A percentile compares a stretch with the other conserved stretches of the same genome.
Evolutionary conservation across 345 rosid genomes (phyloP).

Genomic region (Heritiera fomes): DNA sequence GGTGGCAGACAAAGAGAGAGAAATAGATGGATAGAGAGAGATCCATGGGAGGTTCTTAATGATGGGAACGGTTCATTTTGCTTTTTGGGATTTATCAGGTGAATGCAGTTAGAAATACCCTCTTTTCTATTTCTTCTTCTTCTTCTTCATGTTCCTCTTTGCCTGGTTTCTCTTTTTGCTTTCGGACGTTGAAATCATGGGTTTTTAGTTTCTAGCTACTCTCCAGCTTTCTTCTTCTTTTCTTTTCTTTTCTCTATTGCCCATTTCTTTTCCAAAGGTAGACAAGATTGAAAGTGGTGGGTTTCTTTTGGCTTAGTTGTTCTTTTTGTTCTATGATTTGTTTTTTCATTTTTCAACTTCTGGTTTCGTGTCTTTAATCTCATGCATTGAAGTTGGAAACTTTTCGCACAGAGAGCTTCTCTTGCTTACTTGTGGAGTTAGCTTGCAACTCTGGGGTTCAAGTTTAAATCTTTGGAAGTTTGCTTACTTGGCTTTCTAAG

Average conservation of each 20-base stretch:
- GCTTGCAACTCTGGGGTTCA: conserved; percentile 12
- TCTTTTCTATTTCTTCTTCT: neutral
- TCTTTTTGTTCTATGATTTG: neutral
- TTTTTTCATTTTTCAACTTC: conserved; percentile 17
- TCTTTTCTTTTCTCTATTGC: neutral
- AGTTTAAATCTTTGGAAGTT: conserved; percentile 24
- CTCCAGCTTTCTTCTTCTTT: neutral
- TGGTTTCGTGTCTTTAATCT: conserved; percentile 9
- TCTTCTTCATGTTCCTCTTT: conserved; percentile 20
- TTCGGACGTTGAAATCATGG: conserved; percentile 14
- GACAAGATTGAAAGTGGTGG: conserved; percentile 23
- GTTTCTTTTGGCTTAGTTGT: conserved; percentile 14
- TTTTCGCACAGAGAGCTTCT: neutral
- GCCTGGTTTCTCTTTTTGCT: conserved; percentile 15
- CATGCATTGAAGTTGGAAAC: conserved; percentile 16
- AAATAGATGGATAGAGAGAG: conserved; percentile 23
- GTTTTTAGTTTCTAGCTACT: neutral
- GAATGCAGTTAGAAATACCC: conserved; percentile 29
- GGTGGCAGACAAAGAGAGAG: conserved; percentile 27
- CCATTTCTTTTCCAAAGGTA: conserved; percentile 16
- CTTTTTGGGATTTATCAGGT: conserved; percentile 37
- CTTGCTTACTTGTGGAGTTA: conserved; percentile 5
- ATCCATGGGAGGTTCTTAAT: conserved; percentile 40
- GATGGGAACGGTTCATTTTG: conserved; percentile 41
- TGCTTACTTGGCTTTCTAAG: conserved; percentile 27